A percentile compares a stretch with the other conserved stretches of the same genome.
These are phyloP conservation scores for Cordyceps cateniannulata DNA, from an alignment of 2,329 filamentous ascomycete genomes.

Conservation along the genomic window DNA sequence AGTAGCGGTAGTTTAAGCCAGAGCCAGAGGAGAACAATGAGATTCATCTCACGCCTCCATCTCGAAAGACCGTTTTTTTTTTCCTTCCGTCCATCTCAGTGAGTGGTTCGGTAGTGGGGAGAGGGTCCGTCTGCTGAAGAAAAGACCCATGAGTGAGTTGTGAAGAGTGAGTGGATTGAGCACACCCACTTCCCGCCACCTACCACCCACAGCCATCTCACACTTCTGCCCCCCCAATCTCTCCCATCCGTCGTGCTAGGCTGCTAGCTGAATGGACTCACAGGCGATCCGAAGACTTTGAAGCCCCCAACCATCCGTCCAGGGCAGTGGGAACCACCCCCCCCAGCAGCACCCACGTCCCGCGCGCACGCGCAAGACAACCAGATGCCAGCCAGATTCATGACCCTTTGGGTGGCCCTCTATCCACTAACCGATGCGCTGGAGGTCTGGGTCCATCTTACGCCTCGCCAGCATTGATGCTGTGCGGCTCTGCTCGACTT, in stretches of 20 bases:
- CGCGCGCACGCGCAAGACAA: background rate
- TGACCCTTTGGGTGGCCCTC: background rate
- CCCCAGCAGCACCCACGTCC: background rate
- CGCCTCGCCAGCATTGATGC: conserved; percentile 10
- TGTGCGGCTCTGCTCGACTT: conserved; percentile 12
- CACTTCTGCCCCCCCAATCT: background rate
- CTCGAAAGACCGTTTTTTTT: background rate
- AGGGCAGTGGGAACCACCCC: conserved; percentile 1
- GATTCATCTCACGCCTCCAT: background rate
- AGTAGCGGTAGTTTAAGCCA: background rate
- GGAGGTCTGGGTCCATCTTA: conserved; percentile 2
- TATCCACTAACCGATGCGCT: conserved; percentile 9
- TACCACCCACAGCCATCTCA: background rate
- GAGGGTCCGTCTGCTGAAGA: background rate
- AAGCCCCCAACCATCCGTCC: background rate
- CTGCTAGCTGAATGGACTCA: background rate
- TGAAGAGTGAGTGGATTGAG: background rate
- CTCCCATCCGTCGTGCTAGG: conserved; percentile 5
- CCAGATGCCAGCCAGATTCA: background rate
- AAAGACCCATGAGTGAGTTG: background rate
- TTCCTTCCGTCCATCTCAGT: background rate
- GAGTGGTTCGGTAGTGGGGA: background rate
- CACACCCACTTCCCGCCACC: background rate
- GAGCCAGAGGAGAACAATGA: background rate
- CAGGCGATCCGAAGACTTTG: conserved; percentile 7